Evolutionary conservation across 1,284 basidiomycete genomes (phyloP), one percentile per base, ranked within the genome.

Genomic region (Chondrostereum purpureum): DNA sequence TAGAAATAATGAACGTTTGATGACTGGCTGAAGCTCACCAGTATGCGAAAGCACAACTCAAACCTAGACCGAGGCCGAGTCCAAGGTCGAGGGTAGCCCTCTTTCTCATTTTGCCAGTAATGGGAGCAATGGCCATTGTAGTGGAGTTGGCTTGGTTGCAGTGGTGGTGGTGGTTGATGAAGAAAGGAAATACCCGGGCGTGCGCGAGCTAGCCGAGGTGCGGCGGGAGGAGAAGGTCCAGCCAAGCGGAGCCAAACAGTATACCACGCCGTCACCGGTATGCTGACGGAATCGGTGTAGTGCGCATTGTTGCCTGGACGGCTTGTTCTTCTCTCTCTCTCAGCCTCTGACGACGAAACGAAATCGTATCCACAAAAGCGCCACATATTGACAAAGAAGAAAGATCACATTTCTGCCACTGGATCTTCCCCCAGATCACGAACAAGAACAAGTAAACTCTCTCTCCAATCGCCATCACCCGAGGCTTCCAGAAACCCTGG

Each of bases 101-200:
- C 70, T 92, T 92, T 70, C 89, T 86, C 67, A 92, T 84, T 69
- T 80, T 90, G 63, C 89, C 90, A 47, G 84, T 84, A 65, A 92
- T 91, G 56, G 90, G 89, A 53, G 87, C 83, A 61, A 92, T 84
- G 59, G 85, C 64, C 84, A 88, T 88, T 49, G 56, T 56, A 42
- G 47, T 50, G 39, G 48, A 48, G 42, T 51, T 51, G 46, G 48
- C 46, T 44, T n/a, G n/a, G n/a, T n/a, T n/a, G n/a, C n/a, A 34
- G 50, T 23, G 31, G 48, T 50, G 53, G 51, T 46, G 18, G 38
- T 44, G 46, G 45, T 44, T 42, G 51, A n/a, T 34, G 42, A 42
- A 39, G 47, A 44, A 37, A 31, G 21, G 44, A 21, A 18, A 12
- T 22, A 21, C 16, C 35, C 20, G 14, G 21, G 18, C 12, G 42